Base-by-base conservation (phyloP, 2,329 filamentous ascomycete genomes). In the Aspergillus flavus region DNA sequence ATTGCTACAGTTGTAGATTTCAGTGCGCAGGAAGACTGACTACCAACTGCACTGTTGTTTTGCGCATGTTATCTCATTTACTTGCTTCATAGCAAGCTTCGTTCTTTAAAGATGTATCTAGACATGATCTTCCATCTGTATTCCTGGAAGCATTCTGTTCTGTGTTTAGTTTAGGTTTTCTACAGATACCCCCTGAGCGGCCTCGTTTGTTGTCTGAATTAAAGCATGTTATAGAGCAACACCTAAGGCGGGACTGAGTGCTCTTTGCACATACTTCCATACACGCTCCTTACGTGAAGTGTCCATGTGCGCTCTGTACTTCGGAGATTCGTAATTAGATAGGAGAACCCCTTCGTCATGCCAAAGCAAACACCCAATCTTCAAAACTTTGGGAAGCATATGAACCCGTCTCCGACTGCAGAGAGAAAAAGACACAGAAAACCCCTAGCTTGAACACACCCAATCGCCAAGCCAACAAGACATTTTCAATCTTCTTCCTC, bases 141-240 rank as follows among this genome's bases (percentile, higher is more conserved):
- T 34, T 2, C 26, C 48, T 32, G 48, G 26, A 32, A 32, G 28
- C 19, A 32, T 46, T 19, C 16, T 57, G 57, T 62, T 46, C 28
- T 56, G 26, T 26, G 14, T 45, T 62, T 56, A 19, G 21, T 59
- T 62, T 64, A 39, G 41, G 56, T 54, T 61, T 55, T 56, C 59
- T 59, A 63, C 64, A 64, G 68, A 70, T 70, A 70, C 68, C 68
- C 68, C 61, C 54, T 66, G 36, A 64, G 65, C 63, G 62, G 43
- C 48, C 14, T 65, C 7, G 50, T 21, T 61, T 53, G 30, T 63
- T 57, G 53, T 57, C 64, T 32, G 28, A 34, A 50, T 26, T 52
- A 11, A 14, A 55, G 52, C 52, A 36, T 39, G n/a, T 55, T 55
- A 55, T 41, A 55, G 32, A 55, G 21, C 34, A 54, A 34, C 23